phyloP scores from a whole-genome alignment of 1,139 yeast genomes.

The Saccharomyces uvarum region DNA sequence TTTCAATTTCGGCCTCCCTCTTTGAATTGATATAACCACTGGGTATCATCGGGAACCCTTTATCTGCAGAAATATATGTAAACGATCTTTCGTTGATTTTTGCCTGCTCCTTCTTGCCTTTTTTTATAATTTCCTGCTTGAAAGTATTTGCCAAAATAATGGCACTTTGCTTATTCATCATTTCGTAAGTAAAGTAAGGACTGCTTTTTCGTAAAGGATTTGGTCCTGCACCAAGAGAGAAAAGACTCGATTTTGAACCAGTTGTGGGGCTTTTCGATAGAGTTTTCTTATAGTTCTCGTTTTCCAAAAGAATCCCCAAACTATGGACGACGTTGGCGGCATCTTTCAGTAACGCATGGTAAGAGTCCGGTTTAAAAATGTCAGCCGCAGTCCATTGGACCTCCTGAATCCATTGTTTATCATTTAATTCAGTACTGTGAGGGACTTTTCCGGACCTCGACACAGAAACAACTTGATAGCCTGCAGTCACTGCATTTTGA shows the following conservation, averaged over 20 bases:
- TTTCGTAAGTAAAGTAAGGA: slow-evolving; percentile 45
- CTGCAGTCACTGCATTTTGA: slow-evolving; percentile 55
- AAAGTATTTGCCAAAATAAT: slow-evolving; percentile 53
- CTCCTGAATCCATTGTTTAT: slow-evolving; percentile 44
- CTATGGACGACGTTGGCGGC: slow-evolving; percentile 74
- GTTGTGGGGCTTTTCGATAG: slow-evolving; percentile 1
- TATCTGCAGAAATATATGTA: slow-evolving; percentile 77
- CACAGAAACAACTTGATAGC: slow-evolving; percentile 57
- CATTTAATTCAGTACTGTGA: slow-evolving; percentile 25
- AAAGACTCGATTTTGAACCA: background rate
- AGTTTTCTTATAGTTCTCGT: slow-evolving; percentile 52
- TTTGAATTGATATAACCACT: slow-evolving; percentile 65
- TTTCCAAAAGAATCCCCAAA: slow-evolving; percentile 66
- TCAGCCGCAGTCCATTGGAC: slow-evolving; percentile 68
- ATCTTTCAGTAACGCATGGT: slow-evolving; percentile 40
- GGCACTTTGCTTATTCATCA: slow-evolving; percentile 66
- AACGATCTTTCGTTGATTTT: slow-evolving; percentile 38
- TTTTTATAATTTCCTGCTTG: slow-evolving; percentile 23
- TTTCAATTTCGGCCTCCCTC: slow-evolving; percentile 62
- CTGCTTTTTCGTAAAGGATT: slow-evolving; percentile 49
- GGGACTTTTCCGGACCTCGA: slow-evolving; percentile 59
- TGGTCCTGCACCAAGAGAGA: background rate
- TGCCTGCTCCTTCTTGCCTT: background rate
- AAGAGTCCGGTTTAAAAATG: slow-evolving; percentile 56
- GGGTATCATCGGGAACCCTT: slow-evolving; percentile 60